phyloP scores from a whole-genome alignment of 768 basidiomycete species.

The Mrakia hoshinonis region DNA sequence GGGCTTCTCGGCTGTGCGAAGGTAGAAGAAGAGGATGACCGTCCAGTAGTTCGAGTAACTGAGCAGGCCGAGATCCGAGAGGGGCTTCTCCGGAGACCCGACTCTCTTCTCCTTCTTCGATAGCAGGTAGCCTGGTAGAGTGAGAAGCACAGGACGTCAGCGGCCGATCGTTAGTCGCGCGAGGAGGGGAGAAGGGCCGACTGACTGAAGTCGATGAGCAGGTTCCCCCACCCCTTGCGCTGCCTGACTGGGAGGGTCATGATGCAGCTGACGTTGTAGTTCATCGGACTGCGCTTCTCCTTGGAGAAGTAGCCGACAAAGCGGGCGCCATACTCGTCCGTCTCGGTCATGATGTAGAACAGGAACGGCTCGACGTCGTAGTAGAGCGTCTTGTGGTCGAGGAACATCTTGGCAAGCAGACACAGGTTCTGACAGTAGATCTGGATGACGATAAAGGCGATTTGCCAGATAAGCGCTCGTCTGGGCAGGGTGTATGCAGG shows the following conservation, averaged over 20 bases:
- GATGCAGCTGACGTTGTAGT: slow-evolving; percentile 97
- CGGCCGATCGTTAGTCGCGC: neutral
- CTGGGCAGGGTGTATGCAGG: too few species aligned
- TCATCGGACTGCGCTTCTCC: slow-evolving; percentile 91
- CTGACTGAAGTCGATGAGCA: slow-evolving; percentile 96
- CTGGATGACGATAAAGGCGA: slow-evolving; percentile 41
- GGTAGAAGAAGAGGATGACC: slow-evolving; percentile 70
- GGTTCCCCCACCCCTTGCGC: slow-evolving; percentile 90
- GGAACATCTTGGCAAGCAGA: slow-evolving; percentile 94
- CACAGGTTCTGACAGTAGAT: slow-evolving; percentile 99
- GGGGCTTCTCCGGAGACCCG: slow-evolving; percentile 92
- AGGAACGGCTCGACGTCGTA: slow-evolving; percentile 99
- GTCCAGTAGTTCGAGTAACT: slow-evolving; percentile 97
- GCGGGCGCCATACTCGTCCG: slow-evolving; percentile 76
- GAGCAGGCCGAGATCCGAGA: slow-evolving; percentile 81
- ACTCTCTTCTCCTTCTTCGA: slow-evolving; percentile 86
- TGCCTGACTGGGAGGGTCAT: slow-evolving; percentile 96
- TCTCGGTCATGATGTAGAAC: slow-evolving; percentile 94
- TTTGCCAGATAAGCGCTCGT: neutral
- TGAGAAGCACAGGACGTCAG: neutral
- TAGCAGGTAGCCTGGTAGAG: slow-evolving; percentile 69
- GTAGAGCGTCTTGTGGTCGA: slow-evolving; percentile 96
- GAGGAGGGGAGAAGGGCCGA: slow-evolving; percentile 30
- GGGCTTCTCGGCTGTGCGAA: slow-evolving; percentile 53
- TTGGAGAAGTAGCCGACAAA: slow-evolving; percentile 99